These are phyloP conservation scores for Fusarium proliferatum DNA, from an alignment of 2,329 filamentous ascomycete genomes.

Conservation along the genomic window DNA sequence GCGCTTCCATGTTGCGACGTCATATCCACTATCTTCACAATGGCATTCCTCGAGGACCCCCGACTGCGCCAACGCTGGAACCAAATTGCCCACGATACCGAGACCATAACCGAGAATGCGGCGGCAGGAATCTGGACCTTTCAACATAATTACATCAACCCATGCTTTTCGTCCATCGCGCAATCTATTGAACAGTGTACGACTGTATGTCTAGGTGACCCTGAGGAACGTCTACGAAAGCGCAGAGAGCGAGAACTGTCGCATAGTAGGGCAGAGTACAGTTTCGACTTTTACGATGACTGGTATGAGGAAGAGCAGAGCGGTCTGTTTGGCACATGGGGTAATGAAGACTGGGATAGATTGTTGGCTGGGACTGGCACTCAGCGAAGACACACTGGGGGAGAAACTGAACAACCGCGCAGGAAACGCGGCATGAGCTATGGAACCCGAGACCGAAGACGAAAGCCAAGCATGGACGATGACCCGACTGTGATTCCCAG, in stretches of 20 bases:
- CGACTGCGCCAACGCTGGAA: conserved; percentile 94
- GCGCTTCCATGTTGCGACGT: conserved; percentile 43
- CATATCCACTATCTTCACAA: conserved; percentile 50
- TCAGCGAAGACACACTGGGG: conserved; percentile 50
- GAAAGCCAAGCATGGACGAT: conserved; percentile 64
- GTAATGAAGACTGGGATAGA: conserved; percentile 85
- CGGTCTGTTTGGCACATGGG: conserved; percentile 77
- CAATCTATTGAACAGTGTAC: conserved; percentile 78
- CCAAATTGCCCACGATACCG: conserved; percentile 89
- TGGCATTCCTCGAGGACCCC: conserved; percentile 80
- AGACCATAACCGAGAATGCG: conserved; percentile 90
- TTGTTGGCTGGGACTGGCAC: conserved; percentile 77
- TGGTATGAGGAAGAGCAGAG: conserved; percentile 76
- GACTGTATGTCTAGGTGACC: conserved; percentile 75
- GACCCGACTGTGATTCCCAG: conserved; percentile 93
- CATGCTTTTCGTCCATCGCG: conserved; percentile 77
- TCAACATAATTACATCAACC: conserved; percentile 84
- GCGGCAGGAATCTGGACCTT: conserved; percentile 92
- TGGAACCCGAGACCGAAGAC: conserved; percentile 70
- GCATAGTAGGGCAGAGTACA: conserved; percentile 77
- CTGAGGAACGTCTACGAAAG: conserved; percentile 79
- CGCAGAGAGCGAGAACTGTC: conserved; percentile 70
- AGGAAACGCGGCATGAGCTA: conserved; percentile 91
- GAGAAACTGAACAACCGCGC: conserved; percentile 69
- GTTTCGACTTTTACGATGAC: conserved; percentile 98